Percentiles rank a stretch among this genome's conserved stretches.
Evolutionary conservation across 306 rosid species (phyloP).

Genomic region (Vigna reflexopilosa): DNA sequence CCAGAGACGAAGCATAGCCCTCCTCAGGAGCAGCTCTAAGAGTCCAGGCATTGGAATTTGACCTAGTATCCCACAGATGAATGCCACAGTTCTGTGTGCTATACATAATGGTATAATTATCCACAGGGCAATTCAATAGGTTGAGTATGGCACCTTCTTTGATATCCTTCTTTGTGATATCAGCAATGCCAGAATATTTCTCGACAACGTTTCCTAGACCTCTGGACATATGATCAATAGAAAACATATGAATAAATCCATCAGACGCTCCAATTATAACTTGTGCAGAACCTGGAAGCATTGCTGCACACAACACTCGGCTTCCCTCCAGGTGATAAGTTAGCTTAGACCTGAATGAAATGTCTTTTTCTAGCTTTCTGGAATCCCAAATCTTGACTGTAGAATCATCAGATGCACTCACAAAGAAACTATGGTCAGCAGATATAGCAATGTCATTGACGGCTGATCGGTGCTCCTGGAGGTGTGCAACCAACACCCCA

Average conservation of each 20-base stretch:
- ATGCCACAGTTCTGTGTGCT: slow-evolving; percentile 94
- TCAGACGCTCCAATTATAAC: slow-evolving; percentile 96
- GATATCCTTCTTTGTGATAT: slow-evolving; percentile 84
- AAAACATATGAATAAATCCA: slow-evolving; percentile 87
- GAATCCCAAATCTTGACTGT: slow-evolving; percentile 98
- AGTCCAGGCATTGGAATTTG: slow-evolving; percentile 79
- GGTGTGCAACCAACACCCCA: slow-evolving; percentile 96
- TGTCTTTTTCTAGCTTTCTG: slow-evolving; percentile 92
- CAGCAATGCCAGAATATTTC: slow-evolving; percentile 94
- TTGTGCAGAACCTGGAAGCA: slow-evolving; percentile 88
- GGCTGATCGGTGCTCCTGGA: slow-evolving; percentile 95
- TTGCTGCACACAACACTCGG: slow-evolving; percentile 81
- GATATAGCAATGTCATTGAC: slow-evolving; percentile 92
- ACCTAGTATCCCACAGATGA: slow-evolving; percentile 96
- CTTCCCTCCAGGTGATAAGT: slow-evolving; percentile 98
- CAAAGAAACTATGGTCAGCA: slow-evolving; percentile 87
- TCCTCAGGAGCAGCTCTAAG: slow-evolving; percentile 84
- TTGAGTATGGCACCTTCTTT: slow-evolving; percentile 91
- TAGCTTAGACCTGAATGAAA: slow-evolving; percentile 92
- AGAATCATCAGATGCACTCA: slow-evolving; percentile 95
- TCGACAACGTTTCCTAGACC: slow-evolving; percentile 90
- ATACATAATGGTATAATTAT: slow-evolving; percentile 72
- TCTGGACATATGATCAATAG: slow-evolving; percentile 88
- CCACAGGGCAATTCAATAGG: slow-evolving; percentile 72
- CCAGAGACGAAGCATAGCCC: slow-evolving; percentile 80